Base-by-base conservation (phyloP, 2,329 filamentous ascomycete genomes). In the Fonsecaea pugnacius region DNA sequence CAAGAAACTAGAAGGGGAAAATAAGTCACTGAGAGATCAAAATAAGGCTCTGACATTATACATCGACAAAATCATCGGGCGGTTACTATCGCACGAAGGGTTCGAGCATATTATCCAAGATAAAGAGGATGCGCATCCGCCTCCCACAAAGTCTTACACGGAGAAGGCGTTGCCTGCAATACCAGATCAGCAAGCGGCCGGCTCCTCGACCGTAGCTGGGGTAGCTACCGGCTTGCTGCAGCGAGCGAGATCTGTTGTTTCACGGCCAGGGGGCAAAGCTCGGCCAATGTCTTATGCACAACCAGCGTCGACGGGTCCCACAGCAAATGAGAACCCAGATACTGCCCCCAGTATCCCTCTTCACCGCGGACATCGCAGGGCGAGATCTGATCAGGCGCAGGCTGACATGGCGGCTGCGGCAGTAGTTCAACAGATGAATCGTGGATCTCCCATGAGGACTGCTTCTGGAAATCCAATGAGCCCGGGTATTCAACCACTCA, bases 51-150 rank as follows among this genome's bases (percentile, higher is more conserved):
- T 99, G 71, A 96, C 92, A 27, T 83, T 98, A 69, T 99, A 99
- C 81, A 97, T 99, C 82, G 96, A 98, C 85, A 96, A 95, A 80
- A 98, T 99, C 76, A 96, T 99, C 75, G 95, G 95, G 76, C 90
- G 95, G 62, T 86, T 99, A 51, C 85, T 99, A 67, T 91, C 96
- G 75, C 91, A 97, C 78, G 91, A 96, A 73, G 93, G 96, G 70
- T 98, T 96, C 71, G 94, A 99, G 79, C 88, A 91, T 67, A 96
- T 72, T 55, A 71, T 72, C 55, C 65, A 65, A 57, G 69, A 68
- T 58, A 70, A 67, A 52, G 78, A 80, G 30, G 80, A 81, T 30
- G 73, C 76, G 14, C 67, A 74, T 3, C 63, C 71, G 32, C 70
- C 74, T 18, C 74, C 74, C 56, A 62, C 71, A 38, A 76, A 76